Evolutionary conservation across 1,284 basidiomycete genomes (phyloP), one percentile per base, ranked within the genome.

Genomic region (Trichosporon asahii): DNA sequence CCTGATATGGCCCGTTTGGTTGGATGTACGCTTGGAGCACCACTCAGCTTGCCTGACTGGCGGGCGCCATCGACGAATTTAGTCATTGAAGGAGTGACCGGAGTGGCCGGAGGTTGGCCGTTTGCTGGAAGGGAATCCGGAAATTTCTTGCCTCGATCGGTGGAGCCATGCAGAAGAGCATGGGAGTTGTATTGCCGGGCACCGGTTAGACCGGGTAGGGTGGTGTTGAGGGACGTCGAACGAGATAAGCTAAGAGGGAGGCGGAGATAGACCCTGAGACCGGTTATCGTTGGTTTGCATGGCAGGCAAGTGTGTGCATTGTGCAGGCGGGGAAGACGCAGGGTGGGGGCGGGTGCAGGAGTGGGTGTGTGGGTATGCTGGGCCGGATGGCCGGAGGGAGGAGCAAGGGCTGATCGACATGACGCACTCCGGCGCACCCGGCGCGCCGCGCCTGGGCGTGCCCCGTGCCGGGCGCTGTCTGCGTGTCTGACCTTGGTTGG

Each of bases 351-450:
- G 8, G 3, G 46, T 1, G 49, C 23, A 23, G 21, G n/a, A 46
- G 44, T 46, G 44, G 21, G 21, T 53, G 49, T n/a, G 21, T 53
- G 49, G 49, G 21, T 53, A 53, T 53, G 40, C 6, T 53, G 49
- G 49, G 21, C 40, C 40, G 49, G 49, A 25, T 53, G n/a, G 49
- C 21, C 49, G 49, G 21, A 21, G 49, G 49, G 49, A 53, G 23
- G 7, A 37, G 27, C 25, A 60, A 27, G 25, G 55, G 57, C 57
- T 61, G 57, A 61, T 61, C 57, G 57, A 31, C 57, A 61, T 61
- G 57, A 61, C 57, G 57, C 57, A 61, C 29, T 8, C 53, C 15
- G 57, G 21, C 49, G 49, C 49, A 23, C 25, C 40, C 40, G 40
- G 57, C 15, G 29, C 57, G 29, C 27, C 15, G 29, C 57, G 29